Base-by-base conservation (phyloP, 768 basidiomycete genomes). In the Leucocoprinus sp. region DNA sequence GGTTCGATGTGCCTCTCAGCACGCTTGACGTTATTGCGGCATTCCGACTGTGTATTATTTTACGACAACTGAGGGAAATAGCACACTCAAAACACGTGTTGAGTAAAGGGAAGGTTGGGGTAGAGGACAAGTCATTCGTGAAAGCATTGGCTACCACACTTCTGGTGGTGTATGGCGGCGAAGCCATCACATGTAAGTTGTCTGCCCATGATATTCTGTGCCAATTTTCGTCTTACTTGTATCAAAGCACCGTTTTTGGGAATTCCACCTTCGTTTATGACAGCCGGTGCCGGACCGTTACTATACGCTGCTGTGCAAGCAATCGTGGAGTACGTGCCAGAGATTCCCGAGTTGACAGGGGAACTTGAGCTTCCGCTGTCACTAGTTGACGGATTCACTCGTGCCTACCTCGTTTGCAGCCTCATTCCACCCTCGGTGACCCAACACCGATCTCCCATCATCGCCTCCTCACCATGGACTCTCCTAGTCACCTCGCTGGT, bases 111-210 rank as follows among this genome's bases (percentile, higher is more conserved):
- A 59, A 55, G 15, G 50, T 56, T 6, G 59, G 58, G 3, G 45
- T 70, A 8, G 82, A 80, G 52, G 60, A 66, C 31, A 65, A 64
- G 12, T 81, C 82, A 3, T 80, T 84, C 50, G 67, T 71, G 27
- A 74, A 78, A 54, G 77, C 76, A 52, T 58, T 74, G 14, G 58
- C 71, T 4, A 71, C 82, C 0, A 79, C 79, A 2, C 63, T 84
- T 24, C 62, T 77, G 11, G 78, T 89, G 22, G 84, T 88, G 1
- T 88, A 79, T 55, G 86, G 85, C 7, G 87, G 87, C n/a, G 84
- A 89, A 61, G 78, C 77, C 2, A 64, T 85, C 38, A 69, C 70
- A 43, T 75, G 85, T 84, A 55, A 45, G 76, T 61, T n/a, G 17
- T 8, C 3, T 28, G 15, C 23, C 26, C 38, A 15, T 27, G n/a